Conservation (phyloP, 2,329 filamentous ascomycete species). For the Tolypocladium ovalisporum region DNA sequence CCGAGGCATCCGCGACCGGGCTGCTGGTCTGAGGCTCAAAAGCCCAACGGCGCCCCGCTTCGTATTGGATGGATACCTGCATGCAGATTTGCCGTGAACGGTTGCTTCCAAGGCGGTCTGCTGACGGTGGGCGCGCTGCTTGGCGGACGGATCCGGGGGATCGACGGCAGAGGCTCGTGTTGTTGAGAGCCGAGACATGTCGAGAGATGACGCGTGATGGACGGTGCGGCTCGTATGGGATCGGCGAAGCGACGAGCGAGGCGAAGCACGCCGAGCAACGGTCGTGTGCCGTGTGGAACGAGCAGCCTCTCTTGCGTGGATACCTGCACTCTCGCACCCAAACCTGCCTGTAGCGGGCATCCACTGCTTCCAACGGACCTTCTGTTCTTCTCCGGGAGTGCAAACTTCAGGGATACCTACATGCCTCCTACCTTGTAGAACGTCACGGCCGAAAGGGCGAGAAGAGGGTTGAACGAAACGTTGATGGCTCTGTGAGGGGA, state of each 20-base stretch:
- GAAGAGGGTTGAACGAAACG: not conserved
- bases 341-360: not conserved
- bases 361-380: not conserved
- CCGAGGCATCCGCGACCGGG: not conserved
- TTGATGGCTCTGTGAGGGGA: not conserved
- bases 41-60: not conserved
- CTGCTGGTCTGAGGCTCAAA: not conserved
- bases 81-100: not conserved
- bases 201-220: not conserved
- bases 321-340: not conserved
- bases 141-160: not conserved
- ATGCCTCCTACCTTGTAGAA: no score
- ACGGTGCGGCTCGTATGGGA: not conserved
- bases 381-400: no score
- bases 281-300: not conserved
- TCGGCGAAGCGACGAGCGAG: not conserved
- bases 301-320: not conserved
- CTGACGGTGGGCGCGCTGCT: not conserved
- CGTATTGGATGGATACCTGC: not conserved
- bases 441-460: no score
- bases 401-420: no score
- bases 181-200: not conserved
- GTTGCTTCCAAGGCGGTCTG: not conserved
- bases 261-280: not conserved
- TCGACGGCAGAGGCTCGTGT: not conserved